Base-by-base conservation (phyloP, 495 filamentous ascomycete species). In the Penicillium silybi region DNA sequence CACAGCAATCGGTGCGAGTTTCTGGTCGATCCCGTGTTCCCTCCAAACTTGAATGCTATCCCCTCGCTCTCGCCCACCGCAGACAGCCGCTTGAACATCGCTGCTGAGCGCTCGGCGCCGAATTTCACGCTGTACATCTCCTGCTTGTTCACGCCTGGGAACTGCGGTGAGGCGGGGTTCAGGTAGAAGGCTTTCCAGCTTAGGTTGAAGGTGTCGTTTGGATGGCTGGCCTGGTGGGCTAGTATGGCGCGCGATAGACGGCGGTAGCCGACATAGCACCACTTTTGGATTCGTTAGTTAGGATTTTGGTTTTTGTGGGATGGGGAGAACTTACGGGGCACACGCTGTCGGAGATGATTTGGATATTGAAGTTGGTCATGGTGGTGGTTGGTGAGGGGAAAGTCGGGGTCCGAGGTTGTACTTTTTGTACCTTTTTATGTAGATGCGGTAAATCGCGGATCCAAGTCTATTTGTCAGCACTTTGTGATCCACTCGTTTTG, bases 181-280 rank as follows among this genome's bases (percentile, higher is more conserved):
- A 96, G 81, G 61, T 92, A 90, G 76, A 84, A 96, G 0, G 90
- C 85, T 44, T 79, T 76, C 87, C 87, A 95, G 48, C 73, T 78
- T 1, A 86, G 78, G 16, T 69, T 75, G 73, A 93, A 92, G 41
- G 77, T 87, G 68, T 92, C 87, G 29, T 67, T 59, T 1, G 86
- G 80, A 44, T 86, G 66, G 20, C 64, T 63, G 44, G 71, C 62
- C 54, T 82, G 80, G 73, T 88, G 88, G n/a, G 73, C 59, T 3
- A 65, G 54, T 55, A 95, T 92, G 23, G 85, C 89, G 38, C 73
- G 73, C 34, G 85, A 78, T 9, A 95, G 81, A 35, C 87, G 83
- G 48, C 80, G 83, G 60, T 87, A 86, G 60, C 89, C 89, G n/a
- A 95, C 73, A 65, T 89, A 95, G 76, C 90, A 96, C 87, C 72